Percentiles rank a stretch among this genome's conserved stretches.
Evolutionary conservation across 192 early-diverging fungal genomes (phyloP).

Genomic region (Coemansia sp.): DNA sequence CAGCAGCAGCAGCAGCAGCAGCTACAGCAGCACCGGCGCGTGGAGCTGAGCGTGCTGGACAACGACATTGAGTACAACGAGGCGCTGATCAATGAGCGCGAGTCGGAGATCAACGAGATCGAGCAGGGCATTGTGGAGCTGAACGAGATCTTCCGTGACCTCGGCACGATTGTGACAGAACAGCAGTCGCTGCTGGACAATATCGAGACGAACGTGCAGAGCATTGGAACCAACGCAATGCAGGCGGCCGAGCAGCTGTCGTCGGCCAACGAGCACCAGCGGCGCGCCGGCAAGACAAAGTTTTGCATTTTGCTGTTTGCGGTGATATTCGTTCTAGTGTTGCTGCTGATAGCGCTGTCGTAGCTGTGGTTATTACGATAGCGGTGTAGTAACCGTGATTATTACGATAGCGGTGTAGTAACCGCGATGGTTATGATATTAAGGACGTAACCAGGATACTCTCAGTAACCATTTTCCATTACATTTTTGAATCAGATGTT

Average conservation of each 20-base stretch:
- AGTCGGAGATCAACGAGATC: conserved; percentile 88
- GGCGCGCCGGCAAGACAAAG: conserved; percentile 71
- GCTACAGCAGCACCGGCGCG: conserved; percentile 21
- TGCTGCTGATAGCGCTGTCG: conserved; percentile 58
- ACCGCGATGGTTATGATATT: no score
- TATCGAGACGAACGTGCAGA: conserved; percentile 92
- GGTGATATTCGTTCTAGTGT: conserved; percentile 61
- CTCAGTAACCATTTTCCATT: neutral
- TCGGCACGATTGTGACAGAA: conserved; percentile 96
- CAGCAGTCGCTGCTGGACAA: conserved; percentile 93
- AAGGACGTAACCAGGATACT: no score
- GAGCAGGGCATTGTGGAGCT: conserved; percentile 91
- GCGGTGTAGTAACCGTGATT: no score
- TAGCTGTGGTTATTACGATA: conserved; percentile 18
- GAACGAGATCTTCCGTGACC: conserved; percentile 96
- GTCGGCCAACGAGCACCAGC: conserved; percentile 77
- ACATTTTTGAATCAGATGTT: neutral
- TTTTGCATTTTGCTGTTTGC: conserved; percentile 82
- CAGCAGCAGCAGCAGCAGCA: conserved; percentile 32
- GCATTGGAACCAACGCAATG: conserved; percentile 73
- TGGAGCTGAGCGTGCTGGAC: conserved; percentile 77
- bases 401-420: no score
- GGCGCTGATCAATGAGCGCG: conserved; percentile 88
- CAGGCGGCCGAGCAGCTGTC: conserved; percentile 79
- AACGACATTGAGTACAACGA: conserved; percentile 96